These are phyloP conservation scores for Bolboschoenoplectus hybrid DNA, from an alignment of 202 grass and related monocot genomes.

Conservation along the genomic window DNA sequence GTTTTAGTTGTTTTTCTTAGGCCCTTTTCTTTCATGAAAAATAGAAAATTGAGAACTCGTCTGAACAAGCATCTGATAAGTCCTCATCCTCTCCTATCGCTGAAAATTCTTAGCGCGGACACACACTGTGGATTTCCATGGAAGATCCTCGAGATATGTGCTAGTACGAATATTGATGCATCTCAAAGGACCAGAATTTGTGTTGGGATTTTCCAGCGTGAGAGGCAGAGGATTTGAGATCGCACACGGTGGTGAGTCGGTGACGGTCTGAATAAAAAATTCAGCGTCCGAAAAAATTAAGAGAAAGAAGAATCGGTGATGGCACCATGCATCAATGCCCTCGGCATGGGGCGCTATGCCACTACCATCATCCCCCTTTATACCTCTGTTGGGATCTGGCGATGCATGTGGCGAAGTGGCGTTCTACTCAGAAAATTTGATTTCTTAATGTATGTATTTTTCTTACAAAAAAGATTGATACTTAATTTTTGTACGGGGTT, in stretches of 20 bases:
- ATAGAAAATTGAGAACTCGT: background rate
- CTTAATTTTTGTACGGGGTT: background rate
- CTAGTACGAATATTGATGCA: background rate
- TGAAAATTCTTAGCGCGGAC: no score
- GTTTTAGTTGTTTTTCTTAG: background rate
- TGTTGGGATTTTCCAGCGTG: no score
- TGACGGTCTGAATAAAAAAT: background rate
- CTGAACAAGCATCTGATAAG: background rate
- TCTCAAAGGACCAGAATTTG: background rate
- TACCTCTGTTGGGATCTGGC: background rate
- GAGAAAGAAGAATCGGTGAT: background rate
- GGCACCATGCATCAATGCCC: background rate
- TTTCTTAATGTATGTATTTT: no score
- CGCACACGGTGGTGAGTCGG: background rate
- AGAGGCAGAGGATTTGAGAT: background rate
- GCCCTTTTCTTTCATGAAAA: background rate
- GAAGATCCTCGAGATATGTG: background rate
- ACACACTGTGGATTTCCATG: no score
- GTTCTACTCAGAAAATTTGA: no score
- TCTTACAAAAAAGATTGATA: background rate
- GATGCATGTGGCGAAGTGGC: background rate
- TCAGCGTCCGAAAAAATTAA: background rate
- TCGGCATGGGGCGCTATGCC: background rate
- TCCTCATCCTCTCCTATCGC: no score
- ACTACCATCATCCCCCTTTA: background rate